A percentile compares a stretch with the other conserved stretches of the same genome.
Conservation (phyloP, 2,329 filamentous ascomycete species). For the Fusarium caatingaense region DNA sequence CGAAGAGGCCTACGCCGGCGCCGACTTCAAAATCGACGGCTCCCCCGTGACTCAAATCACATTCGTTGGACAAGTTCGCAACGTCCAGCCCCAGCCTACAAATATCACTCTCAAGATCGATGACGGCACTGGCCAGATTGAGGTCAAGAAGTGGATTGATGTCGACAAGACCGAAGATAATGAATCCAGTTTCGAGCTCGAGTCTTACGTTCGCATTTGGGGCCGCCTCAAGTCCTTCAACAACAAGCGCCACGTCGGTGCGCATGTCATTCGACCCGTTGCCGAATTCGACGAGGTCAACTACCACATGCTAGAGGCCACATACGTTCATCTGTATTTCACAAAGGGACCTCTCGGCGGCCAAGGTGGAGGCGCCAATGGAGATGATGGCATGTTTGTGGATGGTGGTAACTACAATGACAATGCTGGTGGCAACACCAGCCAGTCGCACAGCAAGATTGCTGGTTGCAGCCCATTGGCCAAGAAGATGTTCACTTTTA, state of each 20-base stretch:
- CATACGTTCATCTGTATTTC: constrained; percentile 87
- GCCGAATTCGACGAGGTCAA: constrained; percentile 91
- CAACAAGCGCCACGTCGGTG: constrained; percentile 83
- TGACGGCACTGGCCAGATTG: constrained; percentile 92
- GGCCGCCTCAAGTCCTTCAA: constrained; percentile 87
- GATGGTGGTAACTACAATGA: constrained; percentile 59
- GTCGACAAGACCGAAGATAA: constrained; percentile 64
- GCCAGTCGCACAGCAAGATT: constrained; percentile 55
- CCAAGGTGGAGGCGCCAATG: constrained; percentile 53
- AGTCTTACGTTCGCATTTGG: constrained; percentile 86
- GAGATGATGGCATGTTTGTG: constrained; percentile 67
- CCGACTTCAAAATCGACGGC: constrained; percentile 87
- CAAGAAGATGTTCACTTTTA: constrained; percentile 76
- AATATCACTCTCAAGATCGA: constrained; percentile 94
- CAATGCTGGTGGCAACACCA: constrained; percentile 52
- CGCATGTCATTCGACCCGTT: constrained; percentile 83
- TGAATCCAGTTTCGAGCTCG: constrained; percentile 70
- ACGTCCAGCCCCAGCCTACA: constrained; percentile 85
- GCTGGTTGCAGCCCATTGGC: constrained; percentile 66
- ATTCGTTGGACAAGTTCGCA: constrained; percentile 90
- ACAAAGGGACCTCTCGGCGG: constrained; percentile 72
- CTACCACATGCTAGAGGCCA: constrained; percentile 91
- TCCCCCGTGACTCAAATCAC: constrained; percentile 76
- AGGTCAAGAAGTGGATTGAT: constrained; percentile 90
- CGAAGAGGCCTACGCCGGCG: constrained; percentile 76